These are phyloP conservation scores for Fonsecaea monophora DNA, from an alignment of 2,329 filamentous ascomycete genomes.

Conservation along the genomic window DNA sequence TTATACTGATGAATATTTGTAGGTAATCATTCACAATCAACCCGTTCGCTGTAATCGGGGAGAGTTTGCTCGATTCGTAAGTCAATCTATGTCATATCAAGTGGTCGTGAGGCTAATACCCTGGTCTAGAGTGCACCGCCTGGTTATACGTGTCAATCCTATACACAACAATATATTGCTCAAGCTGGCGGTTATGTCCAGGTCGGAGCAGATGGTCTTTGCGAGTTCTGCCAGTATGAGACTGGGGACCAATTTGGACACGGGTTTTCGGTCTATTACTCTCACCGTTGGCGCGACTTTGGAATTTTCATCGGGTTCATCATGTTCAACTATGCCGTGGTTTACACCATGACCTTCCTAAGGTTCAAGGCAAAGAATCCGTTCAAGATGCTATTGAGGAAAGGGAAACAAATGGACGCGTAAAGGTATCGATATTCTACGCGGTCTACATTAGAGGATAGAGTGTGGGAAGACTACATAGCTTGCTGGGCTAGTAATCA, in stretches of 20 bases:
- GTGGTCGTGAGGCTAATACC: constrained; percentile 47
- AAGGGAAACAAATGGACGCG: constrained; percentile 15
- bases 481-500: neutral
- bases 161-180: constrained; percentile 61
- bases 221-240: constrained; percentile 55
- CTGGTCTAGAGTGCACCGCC: constrained; percentile 66
- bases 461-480: neutral
- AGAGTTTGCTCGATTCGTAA: constrained; percentile 61
- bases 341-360: constrained; percentile 34
- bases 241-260: constrained; percentile 52
- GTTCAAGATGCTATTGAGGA: constrained; percentile 27
- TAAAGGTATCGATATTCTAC: neutral
- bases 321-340: constrained; percentile 64
- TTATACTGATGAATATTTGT: neutral
- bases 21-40: constrained; percentile 68
- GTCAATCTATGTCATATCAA: constrained; percentile 34
- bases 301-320: constrained; percentile 80
- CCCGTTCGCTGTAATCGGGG: constrained; percentile 69
- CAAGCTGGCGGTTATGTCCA: constrained; percentile 57
- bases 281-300: constrained; percentile 77
- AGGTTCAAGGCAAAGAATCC: constrained; percentile 38
- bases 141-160: constrained; percentile 66
- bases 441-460: neutral
- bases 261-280: constrained; percentile 60
- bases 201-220: constrained; percentile 52